These are phyloP conservation scores for Trypanosoma melophagium DNA, from an alignment of 208 protist genomes.

Conservation along the genomic window DNA sequence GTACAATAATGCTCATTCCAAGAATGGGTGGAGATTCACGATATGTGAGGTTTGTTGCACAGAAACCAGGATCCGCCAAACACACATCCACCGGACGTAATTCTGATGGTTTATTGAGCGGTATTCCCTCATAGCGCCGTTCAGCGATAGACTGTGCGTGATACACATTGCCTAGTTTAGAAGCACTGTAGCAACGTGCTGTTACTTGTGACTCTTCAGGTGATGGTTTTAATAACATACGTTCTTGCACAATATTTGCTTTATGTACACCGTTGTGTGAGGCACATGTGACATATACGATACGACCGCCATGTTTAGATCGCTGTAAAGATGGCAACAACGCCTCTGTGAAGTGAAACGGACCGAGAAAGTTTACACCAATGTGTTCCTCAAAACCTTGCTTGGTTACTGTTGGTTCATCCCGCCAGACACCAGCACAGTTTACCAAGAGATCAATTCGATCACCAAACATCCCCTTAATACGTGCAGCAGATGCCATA, in stretches of 20 bases:
- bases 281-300: slow-evolving; percentile 80
- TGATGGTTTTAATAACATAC: slow-evolving; percentile 55
- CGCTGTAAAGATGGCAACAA: slow-evolving; percentile 66
- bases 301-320: slow-evolving; percentile 42
- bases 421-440: slow-evolving; percentile 73
- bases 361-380: slow-evolving; percentile 76
- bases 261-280: slow-evolving; percentile 69
- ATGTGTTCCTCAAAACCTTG: slow-evolving; percentile 80
- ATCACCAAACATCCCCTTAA: slow-evolving; percentile 60
- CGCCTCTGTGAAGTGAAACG: slow-evolving; percentile 82
- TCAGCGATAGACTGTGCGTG: slow-evolving; percentile 70
- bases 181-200: slow-evolving; percentile 73
- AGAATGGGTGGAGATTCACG: slow-evolving; percentile 39
- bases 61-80: slow-evolving; percentile 70
- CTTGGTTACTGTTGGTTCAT: slow-evolving; percentile 56
- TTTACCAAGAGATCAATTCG: slow-evolving; percentile 79
- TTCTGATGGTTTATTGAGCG: slow-evolving; percentile 53
- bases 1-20: slow-evolving; percentile 41
- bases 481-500: slow-evolving; percentile 50
- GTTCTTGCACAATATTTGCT: slow-evolving; percentile 62
- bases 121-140: slow-evolving; percentile 75
- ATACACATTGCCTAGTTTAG: slow-evolving; percentile 84
- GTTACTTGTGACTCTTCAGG: slow-evolving; percentile 49
- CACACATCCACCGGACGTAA: slow-evolving; percentile 69
- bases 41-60: slow-evolving; percentile 48